A percentile compares a stretch with the other conserved stretches of the same genome.
Evolutionary conservation across 2,329 filamentous ascomycete genomes (phyloP).

Genomic region (Cryphonectria carpinicola): DNA sequence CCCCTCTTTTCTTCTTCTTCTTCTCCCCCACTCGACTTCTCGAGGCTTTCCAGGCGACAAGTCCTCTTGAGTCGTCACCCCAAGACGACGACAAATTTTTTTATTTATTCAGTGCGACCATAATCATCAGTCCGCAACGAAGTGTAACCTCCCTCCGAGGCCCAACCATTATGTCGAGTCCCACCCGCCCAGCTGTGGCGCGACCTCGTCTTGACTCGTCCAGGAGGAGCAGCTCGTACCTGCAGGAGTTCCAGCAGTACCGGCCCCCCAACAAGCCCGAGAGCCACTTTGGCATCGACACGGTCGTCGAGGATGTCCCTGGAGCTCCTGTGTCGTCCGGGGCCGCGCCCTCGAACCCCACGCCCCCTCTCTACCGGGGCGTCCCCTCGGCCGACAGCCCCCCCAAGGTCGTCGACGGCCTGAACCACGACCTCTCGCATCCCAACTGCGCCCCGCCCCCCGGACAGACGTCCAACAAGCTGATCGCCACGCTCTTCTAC

Average conservation of each 20-base stretch:
- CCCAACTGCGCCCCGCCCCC: constrained; percentile 61
- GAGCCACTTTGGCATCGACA: constrained; percentile 65
- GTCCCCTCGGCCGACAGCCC: constrained; percentile 63
- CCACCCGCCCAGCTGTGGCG: constrained; percentile 40
- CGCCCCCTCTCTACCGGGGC: constrained; percentile 58
- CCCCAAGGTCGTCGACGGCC: constrained; percentile 63
- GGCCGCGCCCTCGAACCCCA: constrained; percentile 7
- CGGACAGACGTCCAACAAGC: constrained; percentile 52
- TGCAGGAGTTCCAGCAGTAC: constrained; percentile 67
- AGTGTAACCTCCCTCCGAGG: neutral
- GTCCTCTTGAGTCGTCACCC: neutral
- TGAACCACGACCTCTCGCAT: constrained; percentile 66
- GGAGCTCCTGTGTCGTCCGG: constrained; percentile 43
- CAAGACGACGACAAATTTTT: neutral
- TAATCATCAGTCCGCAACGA: neutral
- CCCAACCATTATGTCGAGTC: constrained; percentile 26
- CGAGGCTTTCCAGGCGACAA: neutral
- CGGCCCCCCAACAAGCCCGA: constrained; percentile 60
- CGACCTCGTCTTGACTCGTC: constrained; percentile 53
- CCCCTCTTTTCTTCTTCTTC: too few species aligned
- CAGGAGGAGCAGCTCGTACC: constrained; percentile 65
- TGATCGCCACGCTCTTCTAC: constrained; percentile 69
- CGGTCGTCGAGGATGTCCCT: constrained; percentile 62
- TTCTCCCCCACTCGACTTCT: neutral
- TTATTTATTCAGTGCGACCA: neutral